phyloP scores from a whole-genome alignment of 2,329 filamentous ascomycete species.

The Magnaporthiopsis rhizophila region DNA sequence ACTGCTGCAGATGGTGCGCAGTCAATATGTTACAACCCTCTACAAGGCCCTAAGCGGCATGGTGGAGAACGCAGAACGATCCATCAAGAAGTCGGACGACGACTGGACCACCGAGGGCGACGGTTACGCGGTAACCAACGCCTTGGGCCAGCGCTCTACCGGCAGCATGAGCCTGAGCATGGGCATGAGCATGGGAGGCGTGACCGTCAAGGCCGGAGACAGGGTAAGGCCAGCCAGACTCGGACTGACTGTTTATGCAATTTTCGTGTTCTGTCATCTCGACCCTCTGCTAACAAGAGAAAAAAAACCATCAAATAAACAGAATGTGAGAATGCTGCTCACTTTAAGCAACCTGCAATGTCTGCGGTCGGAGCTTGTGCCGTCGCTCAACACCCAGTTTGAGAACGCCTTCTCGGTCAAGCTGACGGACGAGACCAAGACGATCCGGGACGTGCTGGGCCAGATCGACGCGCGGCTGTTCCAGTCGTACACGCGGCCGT shows the following conservation, averaged over 20 bases:
- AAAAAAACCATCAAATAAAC: conserved; percentile 5
- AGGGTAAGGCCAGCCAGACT: conserved; percentile 33
- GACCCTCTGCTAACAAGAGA: background rate
- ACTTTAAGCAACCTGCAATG: conserved; percentile 88
- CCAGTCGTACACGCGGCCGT: conserved; percentile 80
- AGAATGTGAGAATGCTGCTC: conserved; percentile 89
- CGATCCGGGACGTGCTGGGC: conserved; percentile 78
- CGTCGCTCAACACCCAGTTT: conserved; percentile 83
- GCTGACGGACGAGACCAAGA: conserved; percentile 86
- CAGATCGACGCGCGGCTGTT: conserved; percentile 91
- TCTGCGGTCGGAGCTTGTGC: conserved; percentile 74
- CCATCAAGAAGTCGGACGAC: conserved; percentile 55
- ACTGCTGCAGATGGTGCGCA: conserved; percentile 80
- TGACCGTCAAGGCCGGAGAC: conserved; percentile 46
- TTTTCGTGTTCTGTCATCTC: background rate
- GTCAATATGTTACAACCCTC: conserved; percentile 85
- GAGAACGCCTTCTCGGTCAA: conserved; percentile 92
- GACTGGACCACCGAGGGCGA: conserved; percentile 48
- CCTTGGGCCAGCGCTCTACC: background rate
- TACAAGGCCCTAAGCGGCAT: conserved; percentile 93
- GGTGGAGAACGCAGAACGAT: conserved; percentile 89
- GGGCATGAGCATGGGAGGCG: conserved; percentile 14
- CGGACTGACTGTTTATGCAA: background rate
- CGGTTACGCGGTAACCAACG: conserved; percentile 18
- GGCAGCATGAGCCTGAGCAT: conserved; percentile 4